Conservation (phyloP, 2,329 filamentous ascomycete species). For the Hypoxylon sp. region DNA sequence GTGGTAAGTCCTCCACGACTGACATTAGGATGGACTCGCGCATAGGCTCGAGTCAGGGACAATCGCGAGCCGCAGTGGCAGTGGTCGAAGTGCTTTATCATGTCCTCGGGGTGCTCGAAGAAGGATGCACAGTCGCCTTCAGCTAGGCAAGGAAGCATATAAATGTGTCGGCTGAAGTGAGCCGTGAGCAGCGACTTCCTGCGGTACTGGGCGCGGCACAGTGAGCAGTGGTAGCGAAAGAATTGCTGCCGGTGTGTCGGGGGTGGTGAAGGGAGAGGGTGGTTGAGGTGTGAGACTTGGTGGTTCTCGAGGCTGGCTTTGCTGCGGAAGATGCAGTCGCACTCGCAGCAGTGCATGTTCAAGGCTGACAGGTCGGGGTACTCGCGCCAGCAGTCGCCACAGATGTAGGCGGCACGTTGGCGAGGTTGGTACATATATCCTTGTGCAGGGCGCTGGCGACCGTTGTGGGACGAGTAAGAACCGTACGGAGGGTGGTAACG, state of each 20-base stretch:
- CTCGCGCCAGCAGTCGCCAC: neutral
- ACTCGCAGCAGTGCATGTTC: neutral
- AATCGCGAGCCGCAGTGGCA: neutral
- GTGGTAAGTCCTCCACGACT: neutral
- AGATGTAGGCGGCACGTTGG: neutral
- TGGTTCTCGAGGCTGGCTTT: neutral
- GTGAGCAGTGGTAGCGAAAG: neutral
- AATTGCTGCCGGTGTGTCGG: neutral
- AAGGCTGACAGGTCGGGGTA: neutral
- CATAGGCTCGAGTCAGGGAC: neutral
- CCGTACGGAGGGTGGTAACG: too few relatives aligned
- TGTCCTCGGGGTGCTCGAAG: neutral
- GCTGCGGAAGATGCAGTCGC: neutral
- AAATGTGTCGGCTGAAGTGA: neutral
- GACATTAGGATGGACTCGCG: neutral
- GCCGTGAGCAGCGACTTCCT: neutral
- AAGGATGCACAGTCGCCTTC: neutral
- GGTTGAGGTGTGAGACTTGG: neutral
- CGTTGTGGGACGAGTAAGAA: neutral
- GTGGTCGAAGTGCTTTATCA: neutral
- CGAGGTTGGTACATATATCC: neutral
- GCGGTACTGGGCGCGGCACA: neutral
- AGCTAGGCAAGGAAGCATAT: neutral
- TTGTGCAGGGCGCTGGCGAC: neutral
- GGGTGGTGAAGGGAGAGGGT: neutral